phyloP scores from a whole-genome alignment of 805 yeast species.

The Candida palmyrensis region DNA sequence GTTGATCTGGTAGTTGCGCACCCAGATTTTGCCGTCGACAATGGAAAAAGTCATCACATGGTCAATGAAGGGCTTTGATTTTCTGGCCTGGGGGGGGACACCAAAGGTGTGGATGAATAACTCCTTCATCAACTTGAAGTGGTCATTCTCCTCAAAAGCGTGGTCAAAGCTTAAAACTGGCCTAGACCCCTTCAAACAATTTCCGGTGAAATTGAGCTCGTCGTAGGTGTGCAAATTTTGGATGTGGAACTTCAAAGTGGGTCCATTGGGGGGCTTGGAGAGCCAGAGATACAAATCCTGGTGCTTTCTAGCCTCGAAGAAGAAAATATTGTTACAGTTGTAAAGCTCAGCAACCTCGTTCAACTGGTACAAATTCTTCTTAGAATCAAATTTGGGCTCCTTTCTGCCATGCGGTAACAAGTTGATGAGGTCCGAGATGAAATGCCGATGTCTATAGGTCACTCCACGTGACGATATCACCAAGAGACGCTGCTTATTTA shows the following conservation, averaged over 20 bases:
- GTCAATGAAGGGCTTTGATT: slow-evolving; percentile 89
- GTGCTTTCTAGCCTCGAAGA: slow-evolving; percentile 95
- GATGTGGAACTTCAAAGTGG: slow-evolving; percentile 87
- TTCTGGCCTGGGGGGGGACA: slow-evolving; percentile 91
- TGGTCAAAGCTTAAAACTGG: slow-evolving; percentile 88
- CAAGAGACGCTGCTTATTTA: slow-evolving; percentile 83
- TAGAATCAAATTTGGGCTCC: slow-evolving; percentile 93
- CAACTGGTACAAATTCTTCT: slow-evolving; percentile 79
- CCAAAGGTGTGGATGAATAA: slow-evolving; percentile 55
- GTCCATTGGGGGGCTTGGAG: slow-evolving; percentile 96
- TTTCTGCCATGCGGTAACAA: slow-evolving; percentile 92
- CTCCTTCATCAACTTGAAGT: slow-evolving; percentile 74
- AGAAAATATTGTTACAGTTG: slow-evolving; percentile 92
- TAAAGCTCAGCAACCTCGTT: slow-evolving; percentile 95
- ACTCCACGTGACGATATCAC: slow-evolving; percentile 93
- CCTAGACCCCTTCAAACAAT: slow-evolving; percentile 91
- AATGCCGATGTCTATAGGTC: slow-evolving; percentile 91
- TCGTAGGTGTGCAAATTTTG: slow-evolving; percentile 95
- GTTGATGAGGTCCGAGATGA: slow-evolving; percentile 72
- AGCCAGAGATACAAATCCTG: slow-evolving; percentile 93
- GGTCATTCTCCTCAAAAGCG: slow-evolving; percentile 60
- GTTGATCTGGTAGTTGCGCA: slow-evolving; percentile 87
- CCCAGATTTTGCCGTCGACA: slow-evolving; percentile 93
- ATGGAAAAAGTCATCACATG: slow-evolving; percentile 91
- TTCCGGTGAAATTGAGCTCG: slow-evolving; percentile 94